Conservation (phyloP, 139 green algal species). For the Chlamydomonas sp. region DNA sequence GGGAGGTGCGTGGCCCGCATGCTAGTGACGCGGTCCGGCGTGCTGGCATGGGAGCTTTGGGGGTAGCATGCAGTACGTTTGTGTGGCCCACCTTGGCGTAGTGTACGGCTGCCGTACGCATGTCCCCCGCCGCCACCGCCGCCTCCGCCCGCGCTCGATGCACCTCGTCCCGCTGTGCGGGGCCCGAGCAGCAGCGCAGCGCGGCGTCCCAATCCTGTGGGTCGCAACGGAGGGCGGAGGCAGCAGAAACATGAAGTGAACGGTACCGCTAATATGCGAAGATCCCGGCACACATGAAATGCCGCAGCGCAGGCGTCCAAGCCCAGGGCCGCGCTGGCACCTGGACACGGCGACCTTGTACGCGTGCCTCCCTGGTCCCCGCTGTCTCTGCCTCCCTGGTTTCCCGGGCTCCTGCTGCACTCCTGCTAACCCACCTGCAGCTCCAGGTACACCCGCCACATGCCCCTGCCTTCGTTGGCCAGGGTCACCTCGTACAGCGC, state of each 20-base stretch:
- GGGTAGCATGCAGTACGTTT: no score
- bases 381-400: neutral
- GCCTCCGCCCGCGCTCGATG: conserved; percentile 56
- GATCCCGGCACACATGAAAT: no score
- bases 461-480: conserved; percentile 75
- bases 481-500: conserved; percentile 74
- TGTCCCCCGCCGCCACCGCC: conserved; percentile 58
- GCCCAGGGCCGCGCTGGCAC: no score
- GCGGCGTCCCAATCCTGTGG: conserved; percentile 53
- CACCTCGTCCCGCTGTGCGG: conserved; percentile 73
- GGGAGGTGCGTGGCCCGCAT: no score
- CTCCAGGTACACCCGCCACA: conserved; percentile 88
- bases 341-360: no score
- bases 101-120: conserved; percentile 57
- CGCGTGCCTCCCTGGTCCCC: no score
- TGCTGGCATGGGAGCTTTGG: no score
- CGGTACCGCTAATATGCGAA: no score
- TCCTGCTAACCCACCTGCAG: conserved; percentile 46
- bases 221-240: neutral
- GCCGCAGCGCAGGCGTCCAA: no score
- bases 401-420: neutral
- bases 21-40: no score
- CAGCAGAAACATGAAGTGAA: no score
- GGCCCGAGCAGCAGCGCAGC: conserved; percentile 48
- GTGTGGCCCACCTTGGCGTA: conserved; percentile 58